Evolutionary conservation across 495 filamentous ascomycete species (phyloP).

Genomic region (Hypoxylon rickii): DNA sequence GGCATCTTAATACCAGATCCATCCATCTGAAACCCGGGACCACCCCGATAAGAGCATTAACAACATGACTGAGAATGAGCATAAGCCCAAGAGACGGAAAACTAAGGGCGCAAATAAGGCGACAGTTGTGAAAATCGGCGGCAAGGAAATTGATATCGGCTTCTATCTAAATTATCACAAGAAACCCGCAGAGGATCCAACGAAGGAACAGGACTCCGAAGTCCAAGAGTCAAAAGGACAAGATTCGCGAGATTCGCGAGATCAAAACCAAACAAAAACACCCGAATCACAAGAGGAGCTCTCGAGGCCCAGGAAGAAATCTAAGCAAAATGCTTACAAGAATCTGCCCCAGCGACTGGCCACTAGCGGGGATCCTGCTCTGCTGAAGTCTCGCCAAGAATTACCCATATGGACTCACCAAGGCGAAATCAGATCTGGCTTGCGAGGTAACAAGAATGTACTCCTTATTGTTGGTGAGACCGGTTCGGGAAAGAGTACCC

Average conservation of each 20-base stretch:
- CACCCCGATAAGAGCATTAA: too few relatives aligned
- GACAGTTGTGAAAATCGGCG: slow-evolving; percentile 42
- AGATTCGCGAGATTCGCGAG: too few relatives aligned
- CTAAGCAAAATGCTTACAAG: slow-evolving; percentile 1
- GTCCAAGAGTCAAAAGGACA: too few relatives aligned
- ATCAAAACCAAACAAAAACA: too few relatives aligned
- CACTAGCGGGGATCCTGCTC: slow-evolving; percentile 37
- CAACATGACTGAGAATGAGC: slow-evolving; percentile 33
- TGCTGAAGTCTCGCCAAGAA: slow-evolving; percentile 52
- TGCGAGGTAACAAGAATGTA: slow-evolving; percentile 69
- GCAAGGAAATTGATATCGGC: slow-evolving; percentile 47
- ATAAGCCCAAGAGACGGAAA: slow-evolving; percentile 37
- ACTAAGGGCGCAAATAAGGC: slow-evolving; percentile 29
- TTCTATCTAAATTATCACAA: slow-evolving; percentile 44
- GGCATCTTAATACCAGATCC: too few relatives aligned
- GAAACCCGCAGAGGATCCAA: slow-evolving; percentile 30
- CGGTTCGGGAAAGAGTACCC: slow-evolving; percentile 95
- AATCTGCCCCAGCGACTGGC: neutral
- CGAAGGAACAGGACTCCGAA: slow-evolving; percentile 5
- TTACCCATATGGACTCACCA: slow-evolving; percentile 83
- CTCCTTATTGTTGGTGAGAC: slow-evolving; percentile 91
- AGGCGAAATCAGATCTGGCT: slow-evolving; percentile 65
- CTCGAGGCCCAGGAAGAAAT: slow-evolving; percentile 5
- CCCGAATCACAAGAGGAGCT: too few relatives aligned
- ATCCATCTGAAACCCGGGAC: neutral